Evolutionary conservation across 2,329 filamentous ascomycete genomes (phyloP).

Genomic region (Simplicillium aogashimaense): DNA sequence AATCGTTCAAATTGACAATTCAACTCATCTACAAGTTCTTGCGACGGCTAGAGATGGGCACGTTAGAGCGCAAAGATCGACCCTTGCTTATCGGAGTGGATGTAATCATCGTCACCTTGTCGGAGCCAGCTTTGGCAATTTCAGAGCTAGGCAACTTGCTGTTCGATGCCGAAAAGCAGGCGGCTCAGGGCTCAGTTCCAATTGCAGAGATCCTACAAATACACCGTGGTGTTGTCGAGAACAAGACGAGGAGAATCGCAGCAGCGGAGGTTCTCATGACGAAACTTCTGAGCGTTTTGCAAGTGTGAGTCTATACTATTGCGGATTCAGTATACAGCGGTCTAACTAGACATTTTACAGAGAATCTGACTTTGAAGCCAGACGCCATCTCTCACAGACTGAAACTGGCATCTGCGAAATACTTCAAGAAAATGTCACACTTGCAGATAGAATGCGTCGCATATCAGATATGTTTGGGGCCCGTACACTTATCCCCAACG

Average conservation of each 20-base stretch:
- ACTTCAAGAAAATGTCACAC: constrained; percentile 7
- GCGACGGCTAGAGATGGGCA: constrained; percentile 6
- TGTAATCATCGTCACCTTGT: constrained; percentile 8
- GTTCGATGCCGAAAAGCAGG: constrained; percentile 5
- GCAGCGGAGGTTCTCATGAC: constrained; percentile 7
- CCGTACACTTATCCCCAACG: constrained; percentile 3
- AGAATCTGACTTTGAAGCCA: constrained; percentile 6
- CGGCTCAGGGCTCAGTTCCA: neutral
- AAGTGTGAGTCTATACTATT: constrained; percentile 6
- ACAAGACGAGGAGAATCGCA: constrained; percentile 8
- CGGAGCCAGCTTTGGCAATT: constrained; percentile 8
- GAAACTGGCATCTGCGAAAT: constrained; percentile 5
- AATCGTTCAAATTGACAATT: constrained; percentile 7
- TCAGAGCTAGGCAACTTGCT: constrained; percentile 9
- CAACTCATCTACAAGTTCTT: constrained; percentile 11
- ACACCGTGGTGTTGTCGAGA: constrained; percentile 2
- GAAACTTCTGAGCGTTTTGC: constrained; percentile 9
- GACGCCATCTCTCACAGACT: constrained; percentile 4
- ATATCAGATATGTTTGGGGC: constrained; percentile 7
- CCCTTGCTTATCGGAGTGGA: constrained; percentile 9
- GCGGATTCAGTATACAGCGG: neutral
- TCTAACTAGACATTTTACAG: constrained; percentile 1
- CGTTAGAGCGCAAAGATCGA: constrained; percentile 3
- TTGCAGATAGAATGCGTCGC: constrained; percentile 6
- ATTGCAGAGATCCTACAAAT: neutral